Conservation (phyloP, 2,329 filamentous ascomycete species). For the Colletotrichum chrysophilum region DNA sequence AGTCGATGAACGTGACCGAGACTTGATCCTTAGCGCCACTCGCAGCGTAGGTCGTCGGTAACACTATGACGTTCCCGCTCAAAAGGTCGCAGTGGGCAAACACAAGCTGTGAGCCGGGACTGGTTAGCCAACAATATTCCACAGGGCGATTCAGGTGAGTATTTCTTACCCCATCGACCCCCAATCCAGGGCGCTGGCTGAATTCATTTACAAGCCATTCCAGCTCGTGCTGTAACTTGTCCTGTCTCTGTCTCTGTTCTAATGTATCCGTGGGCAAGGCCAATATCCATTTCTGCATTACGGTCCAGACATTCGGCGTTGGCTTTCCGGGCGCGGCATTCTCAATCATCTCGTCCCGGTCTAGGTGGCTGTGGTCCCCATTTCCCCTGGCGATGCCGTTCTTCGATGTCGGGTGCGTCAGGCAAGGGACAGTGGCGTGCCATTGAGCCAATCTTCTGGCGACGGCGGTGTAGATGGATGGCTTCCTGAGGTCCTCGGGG, state of each 20-base stretch:
- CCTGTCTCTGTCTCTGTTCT: constrained; percentile 70
- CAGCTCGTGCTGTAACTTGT: constrained; percentile 76
- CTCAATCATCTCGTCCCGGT: constrained; percentile 42
- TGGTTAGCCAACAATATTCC: not conserved
- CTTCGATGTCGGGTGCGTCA: constrained; percentile 38
- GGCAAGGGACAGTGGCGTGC: constrained; percentile 77
- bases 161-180: constrained; percentile 72
- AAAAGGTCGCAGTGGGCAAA: constrained; percentile 96
- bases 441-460: constrained; percentile 87
- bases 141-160: not conserved
- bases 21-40: constrained; percentile 43
- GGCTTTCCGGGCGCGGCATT: constrained; percentile 69
- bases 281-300: constrained; percentile 94
- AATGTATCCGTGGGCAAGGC: constrained; percentile 79
- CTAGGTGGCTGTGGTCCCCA: constrained; percentile 32
- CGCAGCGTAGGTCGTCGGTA: constrained; percentile 51
- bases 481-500: constrained; percentile 78
- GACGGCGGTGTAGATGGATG: constrained; percentile 81
- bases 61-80: constrained; percentile 94
- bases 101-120: constrained; percentile 63
- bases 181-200: constrained; percentile 78
- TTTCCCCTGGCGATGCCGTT: constrained; percentile 42
- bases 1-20: constrained; percentile 89
- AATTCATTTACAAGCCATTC: constrained; percentile 72
- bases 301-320: constrained; percentile 90